Evolutionary conservation across 352 stramenopile genomes (phyloP), one percentile per base, ranked within the genome.

Genomic region (Phytophthora capsici): DNA sequence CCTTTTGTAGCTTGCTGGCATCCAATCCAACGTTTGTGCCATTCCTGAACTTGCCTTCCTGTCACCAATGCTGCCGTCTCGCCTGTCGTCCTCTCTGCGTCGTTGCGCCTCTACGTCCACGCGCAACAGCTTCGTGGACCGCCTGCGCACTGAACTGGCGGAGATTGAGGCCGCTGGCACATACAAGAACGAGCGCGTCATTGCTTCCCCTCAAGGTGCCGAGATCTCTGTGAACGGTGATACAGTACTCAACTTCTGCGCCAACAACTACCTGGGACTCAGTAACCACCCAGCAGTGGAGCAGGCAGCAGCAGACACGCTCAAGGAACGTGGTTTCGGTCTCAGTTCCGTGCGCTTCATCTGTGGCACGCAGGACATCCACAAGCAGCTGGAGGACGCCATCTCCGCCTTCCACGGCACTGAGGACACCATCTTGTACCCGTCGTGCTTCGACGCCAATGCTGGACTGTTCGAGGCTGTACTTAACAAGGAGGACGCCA

Each of bases 381-480:
- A 98, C 83, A 98, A 98, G 77, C 66, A 92, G 51, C 77, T 98
- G 8, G 94, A 98, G 58, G 22, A 53, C 14, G 73, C 78, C 57
- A 98, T 98, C 66, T 90, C 90, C 5, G 77, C 86, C n/a, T 98
- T 98, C 72, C 92, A 98, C 71, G 90, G 91, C 50, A 98, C 88
- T 9, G 94, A 98, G 49, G 94, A 97, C 66, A 96, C 90, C 43
- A 98, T 98, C 63, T 68, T 98, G 57, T 98, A 97, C 66, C 88
- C 94, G 37, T 96, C 85, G 34, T 98, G 92, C 83, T 98, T 98
- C 66, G 93, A 98, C 67, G 94, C 94, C 44, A 98, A 98, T 69
- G 94, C 90, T 6, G 90, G 91, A 19, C 77, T 98, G 30, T 98
- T 98, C 44, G 92, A 98, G 57, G 80, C 75, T 9, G 79, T 97